These are phyloP conservation scores for Colletotrichum navitas DNA, from an alignment of 2,329 filamentous ascomycete genomes.

Conservation along the genomic window DNA sequence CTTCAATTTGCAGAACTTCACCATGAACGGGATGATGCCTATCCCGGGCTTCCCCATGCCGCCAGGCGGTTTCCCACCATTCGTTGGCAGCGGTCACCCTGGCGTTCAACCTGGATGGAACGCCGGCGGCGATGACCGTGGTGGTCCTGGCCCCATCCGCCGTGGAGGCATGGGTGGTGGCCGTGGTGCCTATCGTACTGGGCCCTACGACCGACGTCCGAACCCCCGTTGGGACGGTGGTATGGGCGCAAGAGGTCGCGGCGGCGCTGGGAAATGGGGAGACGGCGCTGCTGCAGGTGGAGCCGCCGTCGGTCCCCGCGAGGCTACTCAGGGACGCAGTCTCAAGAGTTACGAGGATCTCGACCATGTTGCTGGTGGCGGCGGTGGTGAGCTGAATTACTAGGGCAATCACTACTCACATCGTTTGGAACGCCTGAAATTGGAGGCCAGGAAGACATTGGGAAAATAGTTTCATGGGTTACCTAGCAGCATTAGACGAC, in stretches of 20 bases:
- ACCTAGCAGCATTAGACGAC: conserved; percentile 1
- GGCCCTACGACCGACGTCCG: conserved; percentile 79
- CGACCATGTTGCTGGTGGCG: conserved; percentile 82
- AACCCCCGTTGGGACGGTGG: conserved; percentile 65
- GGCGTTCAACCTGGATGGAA: conserved; percentile 62
- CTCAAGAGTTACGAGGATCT: conserved; percentile 98
- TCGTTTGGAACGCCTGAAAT: conserved; percentile 17
- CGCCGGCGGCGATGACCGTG: conserved; percentile 66
- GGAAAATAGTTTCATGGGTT: conserved; percentile 2
- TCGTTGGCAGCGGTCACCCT: conserved; percentile 66
- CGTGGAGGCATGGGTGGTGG: conserved; percentile 70
- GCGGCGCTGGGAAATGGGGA: conserved; percentile 73
- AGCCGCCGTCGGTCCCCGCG: conserved; percentile 84
- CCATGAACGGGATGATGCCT: conserved; percentile 69
- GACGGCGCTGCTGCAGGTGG: conserved; percentile 78
- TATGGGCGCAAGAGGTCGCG: conserved; percentile 64
- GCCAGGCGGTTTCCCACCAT: conserved; percentile 62
- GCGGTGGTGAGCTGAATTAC: conserved; percentile 90
- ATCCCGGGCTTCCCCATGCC: conserved; percentile 70
- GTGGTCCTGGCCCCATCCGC: conserved; percentile 74
- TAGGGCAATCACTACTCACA: conserved; percentile 55
- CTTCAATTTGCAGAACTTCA: conserved; percentile 85
- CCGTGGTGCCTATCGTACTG: conserved; percentile 71
- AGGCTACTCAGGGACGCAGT: conserved; percentile 92
- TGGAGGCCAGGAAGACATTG: conserved; percentile 6